Evolutionary conservation across 331 rosid genomes (phyloP).

Genomic region (Telfairia occidentalis): DNA sequence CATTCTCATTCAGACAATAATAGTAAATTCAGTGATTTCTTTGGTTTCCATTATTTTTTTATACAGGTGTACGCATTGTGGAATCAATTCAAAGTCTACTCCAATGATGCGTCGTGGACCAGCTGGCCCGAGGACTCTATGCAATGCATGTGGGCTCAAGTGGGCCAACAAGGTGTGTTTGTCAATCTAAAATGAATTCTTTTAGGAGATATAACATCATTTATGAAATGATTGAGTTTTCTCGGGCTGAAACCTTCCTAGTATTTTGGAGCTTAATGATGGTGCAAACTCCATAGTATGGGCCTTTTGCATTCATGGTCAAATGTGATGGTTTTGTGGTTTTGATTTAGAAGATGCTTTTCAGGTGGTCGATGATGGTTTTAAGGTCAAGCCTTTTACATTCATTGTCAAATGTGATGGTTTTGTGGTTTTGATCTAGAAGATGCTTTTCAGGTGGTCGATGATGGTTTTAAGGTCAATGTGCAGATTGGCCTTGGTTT

Average conservation of each 20-base stretch:
- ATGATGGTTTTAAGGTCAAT: neutral
- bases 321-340: neutral
- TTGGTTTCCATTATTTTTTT: neutral
- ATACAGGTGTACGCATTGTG: constrained; percentile 43
- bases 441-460: neutral
- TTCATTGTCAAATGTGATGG: neutral
- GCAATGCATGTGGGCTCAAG: constrained; percentile 49
- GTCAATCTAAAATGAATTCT: neutral
- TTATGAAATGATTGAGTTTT: neutral
- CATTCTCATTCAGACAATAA: neutral
- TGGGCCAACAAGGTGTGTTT: constrained; percentile 50
- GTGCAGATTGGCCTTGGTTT: neutral
- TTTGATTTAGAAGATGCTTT: neutral
- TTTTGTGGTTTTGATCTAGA: neutral
- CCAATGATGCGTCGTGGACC: constrained; percentile 62
- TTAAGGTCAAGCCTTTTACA: neutral
- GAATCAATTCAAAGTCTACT: constrained; percentile 39
- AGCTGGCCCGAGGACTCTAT: constrained; percentile 39
- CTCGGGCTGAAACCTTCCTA: neutral
- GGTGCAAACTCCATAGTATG: neutral
- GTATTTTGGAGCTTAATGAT: neutral
- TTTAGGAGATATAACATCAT: neutral
- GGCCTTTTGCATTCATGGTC: neutral
- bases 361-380: neutral
- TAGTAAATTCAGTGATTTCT: neutral